Percentiles rank a stretch among this genome's conserved stretches.
Evolutionary conservation across 2,329 filamentous ascomycete species (phyloP).

Genomic region (Stagonosporopsis rhizophila): DNA sequence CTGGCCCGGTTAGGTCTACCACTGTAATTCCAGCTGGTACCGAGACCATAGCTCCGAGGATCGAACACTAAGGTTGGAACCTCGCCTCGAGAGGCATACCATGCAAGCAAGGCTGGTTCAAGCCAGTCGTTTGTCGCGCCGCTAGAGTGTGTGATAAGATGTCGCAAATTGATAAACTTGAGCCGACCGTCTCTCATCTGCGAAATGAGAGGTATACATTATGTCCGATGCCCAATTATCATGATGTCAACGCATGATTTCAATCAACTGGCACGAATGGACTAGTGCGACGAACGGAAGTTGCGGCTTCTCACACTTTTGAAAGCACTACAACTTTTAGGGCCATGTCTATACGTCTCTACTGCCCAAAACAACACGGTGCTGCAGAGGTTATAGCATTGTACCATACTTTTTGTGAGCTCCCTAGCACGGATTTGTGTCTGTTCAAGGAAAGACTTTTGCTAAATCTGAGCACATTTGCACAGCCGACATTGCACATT

Average conservation of each 20-base stretch:
- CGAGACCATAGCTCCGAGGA: constrained; percentile 41
- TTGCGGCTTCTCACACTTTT: not conserved
- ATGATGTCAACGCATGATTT: not conserved
- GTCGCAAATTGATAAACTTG: not conserved
- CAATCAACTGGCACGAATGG: not conserved
- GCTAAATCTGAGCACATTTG: too few relatives aligned
- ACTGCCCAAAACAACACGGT: too few relatives aligned
- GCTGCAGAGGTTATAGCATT: too few relatives aligned
- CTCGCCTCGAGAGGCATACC: not conserved
- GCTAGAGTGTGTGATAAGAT: constrained; percentile 2
- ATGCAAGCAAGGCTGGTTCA: not conserved
- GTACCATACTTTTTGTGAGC: not conserved
- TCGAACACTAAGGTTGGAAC: not conserved
- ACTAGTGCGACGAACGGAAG: not conserved
- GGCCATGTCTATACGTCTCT: not conserved
- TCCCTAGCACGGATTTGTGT: too few relatives aligned
- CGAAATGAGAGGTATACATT: not conserved
- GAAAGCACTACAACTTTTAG: not conserved
- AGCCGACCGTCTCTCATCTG: constrained; percentile 1
- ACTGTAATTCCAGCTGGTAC: constrained; percentile 60
- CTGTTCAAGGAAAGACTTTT: too few relatives aligned
- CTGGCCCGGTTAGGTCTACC: constrained; percentile 58
- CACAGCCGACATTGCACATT: too few relatives aligned
- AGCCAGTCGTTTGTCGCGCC: constrained; percentile 5
- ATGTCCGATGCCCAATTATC: not conserved